Conservation (phyloP, 1,284 basidiomycete species). For the Boletus subluridellus region DNA sequence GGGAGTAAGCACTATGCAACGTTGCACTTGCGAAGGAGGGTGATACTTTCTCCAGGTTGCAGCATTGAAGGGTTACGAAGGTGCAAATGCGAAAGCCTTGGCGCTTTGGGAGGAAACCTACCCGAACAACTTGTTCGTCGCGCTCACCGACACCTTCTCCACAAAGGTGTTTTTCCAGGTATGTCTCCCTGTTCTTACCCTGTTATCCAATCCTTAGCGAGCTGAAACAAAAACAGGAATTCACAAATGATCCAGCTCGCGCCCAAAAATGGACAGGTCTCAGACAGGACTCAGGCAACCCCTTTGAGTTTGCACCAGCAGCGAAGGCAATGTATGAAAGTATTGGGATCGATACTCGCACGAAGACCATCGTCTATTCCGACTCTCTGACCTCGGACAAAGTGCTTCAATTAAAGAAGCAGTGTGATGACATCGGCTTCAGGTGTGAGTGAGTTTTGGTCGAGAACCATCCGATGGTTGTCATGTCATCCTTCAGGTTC, state of each 20-base stretch:
- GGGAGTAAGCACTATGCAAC: conserved; percentile 54
- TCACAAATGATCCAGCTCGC: conserved; percentile 55
- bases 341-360: conserved; percentile 60
- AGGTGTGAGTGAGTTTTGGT: conserved; percentile 45
- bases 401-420: conserved; percentile 65
- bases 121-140: conserved; percentile 56
- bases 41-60: conserved; percentile 52
- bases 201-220: neutral
- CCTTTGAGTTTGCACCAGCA: conserved; percentile 68
- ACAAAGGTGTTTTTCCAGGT: conserved; percentile 79
- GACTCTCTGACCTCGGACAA: conserved; percentile 75
- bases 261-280: conserved; percentile 75
- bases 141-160: conserved; percentile 92
- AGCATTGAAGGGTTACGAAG: conserved; percentile 76
- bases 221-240: conserved; percentile 45
- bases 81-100: conserved; percentile 71
- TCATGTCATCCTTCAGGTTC: conserved; percentile 42
- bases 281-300: conserved; percentile 92
- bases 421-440: conserved; percentile 73
- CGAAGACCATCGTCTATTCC: conserved; percentile 79
- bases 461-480: neutral
- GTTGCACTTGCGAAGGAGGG: neutral
- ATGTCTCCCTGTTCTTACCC: conserved; percentile 8
- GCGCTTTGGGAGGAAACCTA: conserved; percentile 84
- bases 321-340: conserved; percentile 69